phyloP scores from a whole-genome alignment of 257 asterid species.

The Handroanthus guayacan region DNA sequence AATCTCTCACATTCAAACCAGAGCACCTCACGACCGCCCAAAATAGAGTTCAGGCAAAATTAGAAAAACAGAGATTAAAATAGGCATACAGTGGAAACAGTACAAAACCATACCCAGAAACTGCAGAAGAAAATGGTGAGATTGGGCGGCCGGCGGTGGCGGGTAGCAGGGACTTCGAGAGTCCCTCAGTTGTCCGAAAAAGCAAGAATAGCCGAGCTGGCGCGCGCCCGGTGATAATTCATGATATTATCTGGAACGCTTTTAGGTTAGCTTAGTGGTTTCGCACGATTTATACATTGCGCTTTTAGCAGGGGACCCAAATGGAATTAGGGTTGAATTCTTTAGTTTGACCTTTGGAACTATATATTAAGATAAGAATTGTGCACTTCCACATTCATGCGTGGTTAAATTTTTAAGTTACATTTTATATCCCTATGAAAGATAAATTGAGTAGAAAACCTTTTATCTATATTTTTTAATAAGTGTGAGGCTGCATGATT shows the following conservation, averaged over 20 bases:
- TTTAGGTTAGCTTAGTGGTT: constrained; percentile 5
- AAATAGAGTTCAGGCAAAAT: neutral
- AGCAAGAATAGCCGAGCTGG: neutral
- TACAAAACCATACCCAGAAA: constrained; percentile 5
- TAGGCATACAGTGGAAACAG: neutral
- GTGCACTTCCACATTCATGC: too few relatives aligned
- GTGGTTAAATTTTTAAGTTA: too few relatives aligned
- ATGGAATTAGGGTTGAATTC: neutral
- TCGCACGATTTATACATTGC: neutral
- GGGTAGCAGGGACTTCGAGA: neutral
- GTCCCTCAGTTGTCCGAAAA: neutral
- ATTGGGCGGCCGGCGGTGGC: neutral
- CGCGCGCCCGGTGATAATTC: neutral
- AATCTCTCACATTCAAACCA: neutral
- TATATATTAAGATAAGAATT: too few relatives aligned
- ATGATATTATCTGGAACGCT: neutral
- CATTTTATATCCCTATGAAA: too few relatives aligned
- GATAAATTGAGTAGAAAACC: too few relatives aligned
- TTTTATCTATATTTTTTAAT: too few relatives aligned
- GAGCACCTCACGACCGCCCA: neutral
- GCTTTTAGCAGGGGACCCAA: neutral
- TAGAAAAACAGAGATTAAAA: neutral
- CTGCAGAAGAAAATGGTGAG: neutral
- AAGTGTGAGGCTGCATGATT: too few relatives aligned
- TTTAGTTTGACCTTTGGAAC: too few relatives aligned